A percentile compares a stretch with the other conserved stretches of the same genome.
These are phyloP conservation scores for Fusarium coicis DNA, from an alignment of 2,329 filamentous ascomycete species.

Conservation along the genomic window DNA sequence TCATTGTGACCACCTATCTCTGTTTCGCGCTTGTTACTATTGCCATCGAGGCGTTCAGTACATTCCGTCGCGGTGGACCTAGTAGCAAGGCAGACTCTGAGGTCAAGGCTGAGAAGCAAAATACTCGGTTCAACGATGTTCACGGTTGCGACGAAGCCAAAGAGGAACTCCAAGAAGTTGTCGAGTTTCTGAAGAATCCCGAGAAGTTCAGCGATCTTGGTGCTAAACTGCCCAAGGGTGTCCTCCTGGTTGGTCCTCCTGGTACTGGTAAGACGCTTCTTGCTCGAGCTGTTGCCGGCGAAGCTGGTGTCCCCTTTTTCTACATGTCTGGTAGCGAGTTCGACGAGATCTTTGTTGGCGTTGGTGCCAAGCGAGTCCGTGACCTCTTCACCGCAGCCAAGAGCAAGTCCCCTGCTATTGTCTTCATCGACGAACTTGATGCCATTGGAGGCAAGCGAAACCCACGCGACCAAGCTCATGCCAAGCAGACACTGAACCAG, in stretches of 20 bases:
- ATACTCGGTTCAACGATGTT: constrained; percentile 89
- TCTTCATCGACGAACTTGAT: constrained; percentile 95
- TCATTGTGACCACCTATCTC: constrained; percentile 82
- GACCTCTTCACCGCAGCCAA: constrained; percentile 90
- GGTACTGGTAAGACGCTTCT: constrained; percentile 98
- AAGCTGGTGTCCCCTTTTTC: constrained; percentile 98
- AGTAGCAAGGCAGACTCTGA: constrained; percentile 80
- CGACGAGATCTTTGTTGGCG: constrained; percentile 97
- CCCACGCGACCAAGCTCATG: constrained; percentile 90
- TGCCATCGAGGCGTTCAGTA: constrained; percentile 81
- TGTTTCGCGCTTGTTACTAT: constrained; percentile 83
- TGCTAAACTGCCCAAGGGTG: constrained; percentile 96
- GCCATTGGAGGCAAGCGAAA: constrained; percentile 96
- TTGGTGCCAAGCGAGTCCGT: constrained; percentile 94
- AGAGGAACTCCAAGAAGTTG: constrained; percentile 95
- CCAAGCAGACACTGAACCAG: constrained; percentile 97
- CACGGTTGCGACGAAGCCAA: constrained; percentile 98
- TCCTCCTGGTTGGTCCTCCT: constrained; percentile 92
- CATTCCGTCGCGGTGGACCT: constrained; percentile 76
- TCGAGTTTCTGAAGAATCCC: constrained; percentile 94
- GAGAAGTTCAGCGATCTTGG: constrained; percentile 93
- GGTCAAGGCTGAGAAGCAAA: constrained; percentile 93
- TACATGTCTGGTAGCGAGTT: constrained; percentile 99
- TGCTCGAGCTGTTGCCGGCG: constrained; percentile 93
- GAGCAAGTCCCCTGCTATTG: constrained; percentile 87